Conservation (phyloP, 768 basidiomycete species). For the Hypholoma sublateritium region DNA sequence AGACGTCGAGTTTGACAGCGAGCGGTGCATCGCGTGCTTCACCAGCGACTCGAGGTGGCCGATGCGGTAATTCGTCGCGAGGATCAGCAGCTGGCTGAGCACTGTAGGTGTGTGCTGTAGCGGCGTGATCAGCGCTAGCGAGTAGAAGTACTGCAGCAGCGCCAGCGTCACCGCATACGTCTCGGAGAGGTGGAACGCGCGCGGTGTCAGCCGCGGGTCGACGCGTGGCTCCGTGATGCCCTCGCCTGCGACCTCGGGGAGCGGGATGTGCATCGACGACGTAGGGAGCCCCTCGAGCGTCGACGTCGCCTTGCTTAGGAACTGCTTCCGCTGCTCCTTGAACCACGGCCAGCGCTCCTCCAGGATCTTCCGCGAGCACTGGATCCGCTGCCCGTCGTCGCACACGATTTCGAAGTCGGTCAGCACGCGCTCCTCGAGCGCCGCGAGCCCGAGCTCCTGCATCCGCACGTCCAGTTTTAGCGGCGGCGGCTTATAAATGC, state of each 20-base stretch:
- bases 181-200: constrained; percentile 80
- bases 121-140: constrained; percentile 81
- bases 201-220: constrained; percentile 81
- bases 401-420: constrained; percentile 93
- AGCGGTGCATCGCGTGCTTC: constrained; percentile 93
- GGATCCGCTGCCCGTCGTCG: constrained; percentile 83
- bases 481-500: constrained; percentile 88
- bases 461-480: constrained; percentile 64
- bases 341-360: constrained; percentile 98
- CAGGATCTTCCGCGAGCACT: constrained; percentile 80
- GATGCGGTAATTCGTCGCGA: constrained; percentile 82
- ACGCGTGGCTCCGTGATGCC: constrained; percentile 52
- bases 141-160: constrained; percentile 92
- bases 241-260: constrained; percentile 60
- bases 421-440: constrained; percentile 77
- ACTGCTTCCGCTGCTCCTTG: constrained; percentile 61
- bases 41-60: constrained; percentile 74
- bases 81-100: constrained; percentile 80
- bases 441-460: constrained; percentile 83
- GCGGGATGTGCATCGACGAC: constrained; percentile 59
- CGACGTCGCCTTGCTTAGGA: constrained; percentile 55
- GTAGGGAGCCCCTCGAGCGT: constrained; percentile 59
- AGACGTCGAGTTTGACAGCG: constrained; percentile 79
- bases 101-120: constrained; percentile 91
- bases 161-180: constrained; percentile 88